These are phyloP conservation scores for Perkinsus chesapeaki DNA, from an alignment of 169 alveolate genomes.

Conservation along the genomic window DNA sequence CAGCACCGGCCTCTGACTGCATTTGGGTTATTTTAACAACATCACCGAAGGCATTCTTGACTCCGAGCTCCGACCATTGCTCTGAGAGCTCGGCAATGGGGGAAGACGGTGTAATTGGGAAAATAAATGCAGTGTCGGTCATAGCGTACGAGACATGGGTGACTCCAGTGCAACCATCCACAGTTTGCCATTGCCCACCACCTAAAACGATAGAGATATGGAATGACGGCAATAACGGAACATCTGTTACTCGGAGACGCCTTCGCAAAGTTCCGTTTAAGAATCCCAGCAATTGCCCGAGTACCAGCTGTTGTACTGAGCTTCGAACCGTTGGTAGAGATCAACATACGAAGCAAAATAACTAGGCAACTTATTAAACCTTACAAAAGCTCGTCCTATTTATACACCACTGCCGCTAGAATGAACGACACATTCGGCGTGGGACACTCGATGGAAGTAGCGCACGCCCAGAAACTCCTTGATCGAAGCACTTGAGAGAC, in stretches of 20 bases:
- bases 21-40: constrained; percentile 43
- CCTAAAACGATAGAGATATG: neutral
- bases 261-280: neutral
- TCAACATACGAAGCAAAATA: neutral
- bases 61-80: constrained; percentile 43
- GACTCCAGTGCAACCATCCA: constrained; percentile 40
- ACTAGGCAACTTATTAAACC: neutral
- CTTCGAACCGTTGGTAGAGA: neutral
- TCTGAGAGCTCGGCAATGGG: constrained; percentile 47
- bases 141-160: constrained; percentile 49
- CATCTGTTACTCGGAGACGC: neutral
- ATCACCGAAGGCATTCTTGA: constrained; percentile 39
- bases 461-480: neutral
- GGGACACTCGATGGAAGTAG: neutral
- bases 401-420: neutral
- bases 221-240: neutral
- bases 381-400: neutral
- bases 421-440: neutral
- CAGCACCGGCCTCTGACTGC: constrained; percentile 55
- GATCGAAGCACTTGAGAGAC: neutral
- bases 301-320: neutral
- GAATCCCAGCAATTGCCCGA: neutral
- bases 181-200: neutral
- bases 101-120: constrained; percentile 53
- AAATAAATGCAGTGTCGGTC: constrained; percentile 46